Percentiles rank a stretch among this genome's conserved stretches.
Conservation (phyloP, 1,284 basidiomycete genomes). For the Chalciporus sp. region DNA sequence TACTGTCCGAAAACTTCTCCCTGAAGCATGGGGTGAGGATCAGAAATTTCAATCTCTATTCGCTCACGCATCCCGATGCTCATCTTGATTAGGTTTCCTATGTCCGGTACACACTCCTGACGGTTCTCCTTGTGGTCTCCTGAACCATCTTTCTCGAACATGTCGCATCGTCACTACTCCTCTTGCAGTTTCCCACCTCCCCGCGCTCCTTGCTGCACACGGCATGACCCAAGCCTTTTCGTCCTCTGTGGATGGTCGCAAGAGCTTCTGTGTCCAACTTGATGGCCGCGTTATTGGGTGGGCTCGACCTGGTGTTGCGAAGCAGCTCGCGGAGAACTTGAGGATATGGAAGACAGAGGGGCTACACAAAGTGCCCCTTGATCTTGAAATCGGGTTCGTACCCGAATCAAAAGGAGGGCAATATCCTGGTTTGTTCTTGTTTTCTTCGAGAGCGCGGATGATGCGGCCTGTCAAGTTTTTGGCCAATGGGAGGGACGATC, state of each 20-base stretch:
- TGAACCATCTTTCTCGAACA: slow-evolving; percentile 95
- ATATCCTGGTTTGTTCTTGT: slow-evolving; percentile 96
- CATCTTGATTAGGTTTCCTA: slow-evolving; percentile 72
- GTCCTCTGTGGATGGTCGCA: slow-evolving; percentile 76
- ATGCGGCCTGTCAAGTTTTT: slow-evolving; percentile 98
- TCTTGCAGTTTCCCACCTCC: slow-evolving; percentile 79
- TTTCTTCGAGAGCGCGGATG: slow-evolving; percentile 89
- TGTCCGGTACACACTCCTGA: slow-evolving; percentile 99
- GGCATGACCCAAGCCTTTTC: slow-evolving; percentile 95
- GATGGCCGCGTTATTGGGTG: slow-evolving; percentile 97
- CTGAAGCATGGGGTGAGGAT: slow-evolving; percentile 92
- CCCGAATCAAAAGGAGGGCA: slow-evolving; percentile 92
- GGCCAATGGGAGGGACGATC: slow-evolving; percentile 84
- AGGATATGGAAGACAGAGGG: slow-evolving; percentile 97
- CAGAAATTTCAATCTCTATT: background rate
- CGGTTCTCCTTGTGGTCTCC: slow-evolving; percentile 95
- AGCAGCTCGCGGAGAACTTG: slow-evolving; percentile 81
- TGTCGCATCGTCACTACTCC: slow-evolving; percentile 89
- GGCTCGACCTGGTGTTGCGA: slow-evolving; percentile 77
- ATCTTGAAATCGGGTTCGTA: slow-evolving; percentile 95
- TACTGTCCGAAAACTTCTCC: slow-evolving; percentile 94
- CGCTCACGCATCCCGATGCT: slow-evolving; percentile 8
- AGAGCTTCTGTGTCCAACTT: slow-evolving; percentile 88
- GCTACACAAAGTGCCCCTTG: slow-evolving; percentile 81
- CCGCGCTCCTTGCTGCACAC: slow-evolving; percentile 80